Evolutionary conservation across 345 rosid genomes (phyloP), one percentile per base, ranked within the genome.

Genomic region (Mercurialis annua): DNA sequence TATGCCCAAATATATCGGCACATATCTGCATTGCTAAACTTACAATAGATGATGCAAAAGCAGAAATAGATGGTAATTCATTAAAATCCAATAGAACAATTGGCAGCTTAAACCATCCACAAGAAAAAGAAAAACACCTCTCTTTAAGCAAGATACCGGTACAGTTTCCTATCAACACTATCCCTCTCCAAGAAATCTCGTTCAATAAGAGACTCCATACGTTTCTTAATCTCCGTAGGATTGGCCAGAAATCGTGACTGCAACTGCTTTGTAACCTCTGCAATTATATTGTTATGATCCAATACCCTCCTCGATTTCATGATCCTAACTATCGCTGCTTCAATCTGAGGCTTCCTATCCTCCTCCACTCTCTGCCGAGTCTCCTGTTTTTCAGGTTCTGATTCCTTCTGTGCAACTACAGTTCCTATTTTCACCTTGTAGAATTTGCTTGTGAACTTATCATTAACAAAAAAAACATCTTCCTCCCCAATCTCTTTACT

Each of bases 141-240:
- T 67, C 70, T 69, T 83, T 71, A 94, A 49, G 99, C 98, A 68
- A 94, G 90, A 63, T 94, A 94, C 34, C 97, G 95, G 66, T 94
- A 94, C 76, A 89, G 68, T 83, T 89, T 91, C 79, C 99, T 82
- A 78, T 91, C 98, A 9, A 73, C 71, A 58, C 61, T 77, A 81
- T 94, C 99, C 82, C 99, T 84, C 83, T 94, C 98, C 90, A 94
- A 78, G 92, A 91, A 94, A 68, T 94, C 99, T 20, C 99, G 85
- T 71, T 91, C 98, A 1, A 94, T 94, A 21, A 94, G 96, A 53
- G 98, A 89, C 83, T 94, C 99, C 2, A 94, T 91, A 42, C 99
- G 86, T 80, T 94, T 94, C 86, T 94, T 94, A 58, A 94, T 94
- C 88, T 87, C 99, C 0, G 92, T 89, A 6, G 98, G 98, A 65